Conservation (phyloP, 352 stramenopile genomes). For the Pythium guiyangense region DNA sequence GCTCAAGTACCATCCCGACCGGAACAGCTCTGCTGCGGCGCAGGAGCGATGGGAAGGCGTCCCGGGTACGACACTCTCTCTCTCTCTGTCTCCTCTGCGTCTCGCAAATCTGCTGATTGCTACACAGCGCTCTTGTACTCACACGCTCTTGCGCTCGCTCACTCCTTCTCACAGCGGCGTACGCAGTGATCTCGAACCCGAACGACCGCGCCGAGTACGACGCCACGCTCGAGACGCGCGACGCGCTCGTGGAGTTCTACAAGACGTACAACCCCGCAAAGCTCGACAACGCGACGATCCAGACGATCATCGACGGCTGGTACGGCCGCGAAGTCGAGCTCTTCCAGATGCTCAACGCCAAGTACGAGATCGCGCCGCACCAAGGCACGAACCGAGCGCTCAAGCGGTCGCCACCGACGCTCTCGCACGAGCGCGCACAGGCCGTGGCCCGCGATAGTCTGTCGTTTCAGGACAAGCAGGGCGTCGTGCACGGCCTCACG, state of each 20-base stretch:
- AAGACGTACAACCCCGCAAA: conserved; percentile 81
- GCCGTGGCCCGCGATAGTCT: conserved; percentile 61
- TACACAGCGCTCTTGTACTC: neutral
- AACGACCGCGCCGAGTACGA: conserved; percentile 80
- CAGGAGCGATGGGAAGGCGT: conserved; percentile 76
- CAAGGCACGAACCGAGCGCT: conserved; percentile 55
- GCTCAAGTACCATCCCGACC: conserved; percentile 87
- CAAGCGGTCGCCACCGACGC: conserved; percentile 28
- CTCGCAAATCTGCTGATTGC: neutral
- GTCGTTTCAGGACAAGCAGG: conserved; percentile 49
- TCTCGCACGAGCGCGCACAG: conserved; percentile 54
- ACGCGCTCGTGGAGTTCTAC: conserved; percentile 82
- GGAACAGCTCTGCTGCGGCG: conserved; percentile 82
- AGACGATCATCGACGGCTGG: conserved; percentile 86
- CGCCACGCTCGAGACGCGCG: conserved; percentile 64
- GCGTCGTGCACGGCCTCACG: conserved; percentile 41
- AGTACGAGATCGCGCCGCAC: conserved; percentile 81
- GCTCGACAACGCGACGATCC: conserved; percentile 78
- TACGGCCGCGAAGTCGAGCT: conserved; percentile 80
- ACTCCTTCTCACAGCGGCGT: conserved; percentile 27
- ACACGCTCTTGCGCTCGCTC: neutral
- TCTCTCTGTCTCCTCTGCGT: neutral
- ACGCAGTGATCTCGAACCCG: conserved; percentile 71
- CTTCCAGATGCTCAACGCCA: conserved; percentile 84
- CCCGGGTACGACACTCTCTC: conserved; percentile 16